Evolutionary conservation across 2,329 filamentous ascomycete species (phyloP).

Genomic region (Dothistroma septosporum): DNA sequence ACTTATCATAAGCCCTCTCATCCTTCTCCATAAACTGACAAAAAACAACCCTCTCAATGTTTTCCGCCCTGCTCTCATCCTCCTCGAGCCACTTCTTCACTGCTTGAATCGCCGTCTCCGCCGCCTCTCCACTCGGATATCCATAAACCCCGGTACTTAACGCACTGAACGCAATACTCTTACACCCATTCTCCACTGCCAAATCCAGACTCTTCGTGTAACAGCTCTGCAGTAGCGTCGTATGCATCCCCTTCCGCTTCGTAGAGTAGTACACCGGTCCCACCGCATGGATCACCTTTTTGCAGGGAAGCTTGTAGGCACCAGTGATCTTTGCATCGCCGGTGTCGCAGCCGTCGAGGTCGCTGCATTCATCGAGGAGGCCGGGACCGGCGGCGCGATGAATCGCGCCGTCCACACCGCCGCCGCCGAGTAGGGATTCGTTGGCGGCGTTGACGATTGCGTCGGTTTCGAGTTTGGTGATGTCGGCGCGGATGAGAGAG

Average conservation of each 20-base stretch:
- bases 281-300: conserved; percentile 83
- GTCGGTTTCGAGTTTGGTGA: conserved; percentile 72
- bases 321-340: conserved; percentile 79
- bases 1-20: conserved; percentile 63
- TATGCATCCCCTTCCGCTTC: conserved; percentile 38
- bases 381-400: conserved; percentile 71
- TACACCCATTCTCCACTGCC: conserved; percentile 63
- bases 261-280: conserved; percentile 67
- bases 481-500: conserved; percentile 68
- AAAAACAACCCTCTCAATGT: conserved; percentile 73
- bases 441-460: conserved; percentile 96
- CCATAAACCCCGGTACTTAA: conserved; percentile 89
- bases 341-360: conserved; percentile 67
- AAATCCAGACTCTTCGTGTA: conserved; percentile 69
- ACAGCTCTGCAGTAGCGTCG: conserved; percentile 53
- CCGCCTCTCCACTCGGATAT: conserved; percentile 72
- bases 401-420: conserved; percentile 76
- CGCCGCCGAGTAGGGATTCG: conserved; percentile 69
- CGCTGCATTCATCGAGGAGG: conserved; percentile 67
- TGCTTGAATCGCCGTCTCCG: conserved; percentile 63
- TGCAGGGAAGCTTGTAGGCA: conserved; percentile 70
- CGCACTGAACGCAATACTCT: conserved; percentile 74
- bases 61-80: conserved; percentile 38
- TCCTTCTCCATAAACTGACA: conserved; percentile 80
- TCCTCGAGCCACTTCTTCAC: conserved; percentile 54